Evolutionary conservation across 805 yeast species (phyloP).

Genomic region (Hanseniaspora occidentalis): DNA sequence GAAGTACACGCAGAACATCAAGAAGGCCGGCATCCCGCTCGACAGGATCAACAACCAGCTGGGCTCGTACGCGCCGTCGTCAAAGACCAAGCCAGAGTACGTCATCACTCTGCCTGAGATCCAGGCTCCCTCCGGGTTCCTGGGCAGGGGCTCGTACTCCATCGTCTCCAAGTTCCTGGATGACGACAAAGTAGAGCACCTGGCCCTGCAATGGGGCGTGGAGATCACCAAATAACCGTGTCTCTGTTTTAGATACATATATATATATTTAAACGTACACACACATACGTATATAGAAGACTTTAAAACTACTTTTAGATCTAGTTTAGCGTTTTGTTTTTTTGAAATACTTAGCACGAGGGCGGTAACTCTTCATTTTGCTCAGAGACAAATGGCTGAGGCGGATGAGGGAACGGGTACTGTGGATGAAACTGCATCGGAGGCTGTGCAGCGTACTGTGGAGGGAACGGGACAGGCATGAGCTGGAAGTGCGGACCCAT

Average conservation of each 20-base stretch:
- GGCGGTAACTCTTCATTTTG: too few relatives aligned
- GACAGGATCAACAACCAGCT: constrained; percentile 79
- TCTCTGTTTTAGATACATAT: constrained; percentile 7
- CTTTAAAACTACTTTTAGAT: neutral
- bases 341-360: too few relatives aligned
- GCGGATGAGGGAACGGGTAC: too few relatives aligned
- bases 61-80: constrained; percentile 86
- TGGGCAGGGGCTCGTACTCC: constrained; percentile 77
- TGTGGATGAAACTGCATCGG: too few relatives aligned
- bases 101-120: constrained; percentile 50
- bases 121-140: constrained; percentile 83
- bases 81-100: constrained; percentile 66
- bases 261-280: neutral
- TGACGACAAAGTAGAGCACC: constrained; percentile 68
- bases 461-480: too few relatives aligned
- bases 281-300: neutral
- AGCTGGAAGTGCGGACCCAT: too few relatives aligned
- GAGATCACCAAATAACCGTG: constrained; percentile 50
- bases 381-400: too few relatives aligned
- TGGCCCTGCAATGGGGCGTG: constrained; percentile 75
- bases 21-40: constrained; percentile 78
- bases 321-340: too few relatives aligned
- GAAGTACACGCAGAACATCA: constrained; percentile 71
- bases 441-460: too few relatives aligned
- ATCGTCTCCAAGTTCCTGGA: constrained; percentile 77